Percentiles rank a stretch among this genome's conserved stretches.
Conservation (phyloP, 768 basidiomycete species). For the Thelephora ganbajun region DNA sequence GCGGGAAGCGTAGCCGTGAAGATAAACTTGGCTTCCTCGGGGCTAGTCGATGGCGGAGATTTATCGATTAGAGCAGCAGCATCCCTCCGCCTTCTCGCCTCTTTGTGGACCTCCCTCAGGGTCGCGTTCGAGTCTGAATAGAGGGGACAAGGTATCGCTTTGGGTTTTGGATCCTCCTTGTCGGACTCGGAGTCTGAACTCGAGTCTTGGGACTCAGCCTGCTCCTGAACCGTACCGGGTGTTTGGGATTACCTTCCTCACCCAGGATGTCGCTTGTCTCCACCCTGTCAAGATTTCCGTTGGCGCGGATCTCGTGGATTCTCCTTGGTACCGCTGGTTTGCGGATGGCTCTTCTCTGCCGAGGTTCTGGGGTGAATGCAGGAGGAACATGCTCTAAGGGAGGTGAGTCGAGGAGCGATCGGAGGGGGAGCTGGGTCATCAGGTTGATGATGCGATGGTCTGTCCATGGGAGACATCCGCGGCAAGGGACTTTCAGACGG, state of each 20-base stretch:
- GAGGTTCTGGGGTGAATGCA: background rate
- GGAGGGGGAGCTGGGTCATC: slow-evolving; percentile 5
- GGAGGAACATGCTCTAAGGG: background rate
- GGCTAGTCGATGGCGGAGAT: background rate
- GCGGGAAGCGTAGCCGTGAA: background rate
- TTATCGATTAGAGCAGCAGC: background rate
- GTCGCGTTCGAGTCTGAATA: background rate
- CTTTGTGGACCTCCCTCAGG: background rate
- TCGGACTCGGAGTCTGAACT: background rate
- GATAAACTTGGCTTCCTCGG: background rate
- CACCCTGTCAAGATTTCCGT: no score
- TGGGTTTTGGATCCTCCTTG: background rate
- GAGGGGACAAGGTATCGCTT: no score
- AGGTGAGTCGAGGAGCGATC: slow-evolving; percentile 1
- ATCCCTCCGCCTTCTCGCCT: background rate
- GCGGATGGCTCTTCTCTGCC: slow-evolving; percentile 5
- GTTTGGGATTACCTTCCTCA: no score
- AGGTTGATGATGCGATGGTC: slow-evolving; percentile 4
- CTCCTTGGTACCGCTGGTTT: no score
- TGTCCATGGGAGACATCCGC: slow-evolving; percentile 21
- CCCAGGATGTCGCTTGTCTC: no score
- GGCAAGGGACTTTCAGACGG: slow-evolving; percentile 47
- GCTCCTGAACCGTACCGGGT: no score
- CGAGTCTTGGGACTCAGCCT: no score
- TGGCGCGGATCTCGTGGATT: no score